Base-by-base conservation (phyloP, 441 rosid genomes). In the Populus trichocarpa region DNA sequence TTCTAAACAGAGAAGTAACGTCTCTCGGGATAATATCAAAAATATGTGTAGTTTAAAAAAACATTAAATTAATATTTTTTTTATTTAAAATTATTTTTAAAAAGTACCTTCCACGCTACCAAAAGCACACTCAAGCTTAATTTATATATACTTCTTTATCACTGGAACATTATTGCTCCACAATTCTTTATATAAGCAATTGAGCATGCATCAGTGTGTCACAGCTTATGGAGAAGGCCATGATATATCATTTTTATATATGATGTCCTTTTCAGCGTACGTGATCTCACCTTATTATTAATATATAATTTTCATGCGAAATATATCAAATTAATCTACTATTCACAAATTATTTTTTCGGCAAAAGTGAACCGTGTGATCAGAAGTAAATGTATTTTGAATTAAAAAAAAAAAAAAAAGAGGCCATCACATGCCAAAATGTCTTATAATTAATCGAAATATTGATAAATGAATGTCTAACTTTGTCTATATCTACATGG, bases 401-500 rank as follows among this genome's bases (percentile, higher is more conserved):
- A 16, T 14, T 5, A 11, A 67, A 30, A 76, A 38, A 5, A 8
- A 61, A 69, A 69, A 6, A 36, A 32, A 5, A 1, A 5, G 2
- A 20, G 40, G 8, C 23, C 28, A 28, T 28, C 1, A 22, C 3
- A 42, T 42, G 65, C 65, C 36, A 66, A 65, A 42, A n/a, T 11
- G 14, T 57, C 53, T 66, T 78, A 72, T 66, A 67, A 73, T 59
- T 64, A 42, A 18, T 81, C 38, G 40, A 70, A 72, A 77, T 64
- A 42, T 36, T 50, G 50, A 69, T 46, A 53, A 78, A 81, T 32
- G 75, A 83, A 65, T 77, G 75, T 79, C 73, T 59, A 23, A 9
- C 3, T 42, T 65, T 33, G 20, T 4, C 67, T 66, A 13, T 70
- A 85, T 79, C 83, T 79, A 81, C 76, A 71, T 63, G 33, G 68